These are phyloP conservation scores for Komagataella populi DNA, from an alignment of 805 yeast genomes.

Conservation along the genomic window DNA sequence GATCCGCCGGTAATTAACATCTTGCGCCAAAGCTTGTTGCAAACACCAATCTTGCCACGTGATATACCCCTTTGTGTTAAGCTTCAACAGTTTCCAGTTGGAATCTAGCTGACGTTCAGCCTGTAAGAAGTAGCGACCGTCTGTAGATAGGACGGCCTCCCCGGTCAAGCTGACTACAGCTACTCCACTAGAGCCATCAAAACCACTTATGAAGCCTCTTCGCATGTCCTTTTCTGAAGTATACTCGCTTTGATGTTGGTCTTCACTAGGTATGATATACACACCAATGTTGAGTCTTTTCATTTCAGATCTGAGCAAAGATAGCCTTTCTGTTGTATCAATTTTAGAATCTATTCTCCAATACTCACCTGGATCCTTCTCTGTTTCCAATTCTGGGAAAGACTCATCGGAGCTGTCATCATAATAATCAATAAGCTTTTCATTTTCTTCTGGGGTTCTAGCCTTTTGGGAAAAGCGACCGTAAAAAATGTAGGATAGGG, in stretches of 20 bases:
- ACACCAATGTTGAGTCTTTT: slow-evolving; percentile 28
- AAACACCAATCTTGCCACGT: slow-evolving; percentile 76
- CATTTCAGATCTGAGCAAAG: slow-evolving; percentile 30
- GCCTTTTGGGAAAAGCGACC: not conserved
- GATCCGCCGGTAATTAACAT: slow-evolving; percentile 34
- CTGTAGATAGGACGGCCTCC: slow-evolving; percentile 76
- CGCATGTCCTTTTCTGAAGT: slow-evolving; percentile 40
- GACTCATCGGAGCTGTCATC: not conserved
- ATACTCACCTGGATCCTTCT: not conserved
- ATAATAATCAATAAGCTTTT: not conserved
- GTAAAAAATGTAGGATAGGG: not conserved
- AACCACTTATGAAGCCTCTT: slow-evolving; percentile 43
- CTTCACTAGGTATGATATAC: slow-evolving; percentile 53
- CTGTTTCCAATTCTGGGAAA: not conserved
- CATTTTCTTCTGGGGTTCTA: not conserved
- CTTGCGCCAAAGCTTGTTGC: slow-evolving; percentile 30
- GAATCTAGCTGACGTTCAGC: slow-evolving; percentile 72
- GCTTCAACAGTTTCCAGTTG: slow-evolving; percentile 72
- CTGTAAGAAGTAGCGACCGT: slow-evolving; percentile 89
- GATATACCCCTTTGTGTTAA: slow-evolving; percentile 56
- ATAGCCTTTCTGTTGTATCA: slow-evolving; percentile 22
- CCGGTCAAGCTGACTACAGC: slow-evolving; percentile 36
- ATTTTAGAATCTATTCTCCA: slow-evolving; percentile 3
- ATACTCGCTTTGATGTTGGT: slow-evolving; percentile 53
- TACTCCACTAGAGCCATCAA: slow-evolving; percentile 48